Evolutionary conservation across 805 yeast species (phyloP).

Genomic region (Suhomyces sp.): DNA sequence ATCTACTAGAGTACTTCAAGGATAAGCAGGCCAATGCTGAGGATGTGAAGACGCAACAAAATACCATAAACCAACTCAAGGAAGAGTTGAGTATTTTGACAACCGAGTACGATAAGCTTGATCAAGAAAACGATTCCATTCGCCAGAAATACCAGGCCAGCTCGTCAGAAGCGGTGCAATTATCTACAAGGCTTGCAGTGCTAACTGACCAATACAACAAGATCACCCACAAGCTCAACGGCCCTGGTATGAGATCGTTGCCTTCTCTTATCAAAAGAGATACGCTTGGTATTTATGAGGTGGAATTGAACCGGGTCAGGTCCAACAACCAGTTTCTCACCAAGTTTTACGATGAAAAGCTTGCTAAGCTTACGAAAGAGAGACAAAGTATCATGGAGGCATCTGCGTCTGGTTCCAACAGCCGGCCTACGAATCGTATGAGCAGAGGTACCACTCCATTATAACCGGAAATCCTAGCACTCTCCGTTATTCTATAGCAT

Average conservation of each 20-base stretch:
- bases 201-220: slow-evolving; percentile 17
- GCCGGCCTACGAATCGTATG: slow-evolving; percentile 33
- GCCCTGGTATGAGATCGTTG: slow-evolving; percentile 34
- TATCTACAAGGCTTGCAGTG: slow-evolving; percentile 18
- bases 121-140: slow-evolving; percentile 26
- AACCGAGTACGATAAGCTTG: slow-evolving; percentile 23
- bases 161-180: slow-evolving; percentile 32
- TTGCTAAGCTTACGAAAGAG: slow-evolving; percentile 35
- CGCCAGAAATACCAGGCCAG: slow-evolving; percentile 32
- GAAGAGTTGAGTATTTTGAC: slow-evolving; percentile 24
- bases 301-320: slow-evolving; percentile 21
- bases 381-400: slow-evolving; percentile 29
- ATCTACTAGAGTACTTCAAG: slow-evolving; percentile 3
- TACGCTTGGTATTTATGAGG: slow-evolving; percentile 26
- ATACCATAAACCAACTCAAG: slow-evolving; percentile 19
- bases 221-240: slow-evolving; percentile 22
- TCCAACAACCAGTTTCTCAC: slow-evolving; percentile 29
- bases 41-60: slow-evolving; percentile 16
- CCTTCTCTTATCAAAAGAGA: slow-evolving; percentile 36
- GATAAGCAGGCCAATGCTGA: slow-evolving; percentile 16
- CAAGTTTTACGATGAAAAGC: slow-evolving; percentile 26
- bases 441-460: slow-evolving; percentile 41
- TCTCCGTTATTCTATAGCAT: too few species aligned
- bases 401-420: slow-evolving; percentile 24
- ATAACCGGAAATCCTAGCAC: background rate